A percentile compares a stretch with the other conserved stretches of the same genome.
Evolutionary conservation across 139 green algal species (phyloP).

Genomic region (Nannochloris sp.): DNA sequence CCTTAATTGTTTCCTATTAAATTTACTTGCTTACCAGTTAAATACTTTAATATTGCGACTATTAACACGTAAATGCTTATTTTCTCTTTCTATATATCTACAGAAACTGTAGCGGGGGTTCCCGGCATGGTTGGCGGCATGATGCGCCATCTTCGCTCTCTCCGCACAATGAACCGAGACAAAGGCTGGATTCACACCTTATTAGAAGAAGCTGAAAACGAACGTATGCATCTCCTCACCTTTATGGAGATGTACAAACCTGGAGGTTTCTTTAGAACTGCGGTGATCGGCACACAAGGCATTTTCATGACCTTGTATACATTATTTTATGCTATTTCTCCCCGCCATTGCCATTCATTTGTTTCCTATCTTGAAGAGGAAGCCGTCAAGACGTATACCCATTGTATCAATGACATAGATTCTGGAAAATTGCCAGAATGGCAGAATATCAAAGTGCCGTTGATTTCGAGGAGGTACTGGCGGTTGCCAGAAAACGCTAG

Average conservation of each 20-base stretch:
- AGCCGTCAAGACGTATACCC: constrained; percentile 91
- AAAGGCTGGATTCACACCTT: constrained; percentile 87
- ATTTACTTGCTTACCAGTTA: too few relatives aligned
- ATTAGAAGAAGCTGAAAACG: constrained; percentile 95
- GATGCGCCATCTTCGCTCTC: constrained; percentile 78
- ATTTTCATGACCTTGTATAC: constrained; percentile 87
- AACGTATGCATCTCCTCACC: constrained; percentile 89
- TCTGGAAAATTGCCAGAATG: constrained; percentile 59
- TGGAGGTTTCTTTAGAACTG: constrained; percentile 54
- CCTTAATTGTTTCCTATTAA: too few relatives aligned
- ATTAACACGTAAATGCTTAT: too few relatives aligned
- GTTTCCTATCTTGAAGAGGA: constrained; percentile 96
- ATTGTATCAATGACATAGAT: constrained; percentile 41
- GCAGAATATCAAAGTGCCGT: constrained; percentile 45
- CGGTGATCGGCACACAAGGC: constrained; percentile 72
- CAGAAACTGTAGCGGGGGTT: constrained; percentile 86
- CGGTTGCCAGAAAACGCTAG: constrained; percentile 38
- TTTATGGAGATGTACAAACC: constrained; percentile 85
- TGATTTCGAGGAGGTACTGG: constrained; percentile 52
- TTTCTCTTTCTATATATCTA: too few relatives aligned
- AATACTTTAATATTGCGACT: too few relatives aligned
- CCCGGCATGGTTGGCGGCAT: constrained; percentile 88
- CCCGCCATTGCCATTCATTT: constrained; percentile 70
- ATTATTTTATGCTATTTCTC: constrained; percentile 73
- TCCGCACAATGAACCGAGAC: constrained; percentile 75